Evolutionary conservation across 345 rosid genomes (phyloP).

Genomic region (Jatropha curcas): DNA sequence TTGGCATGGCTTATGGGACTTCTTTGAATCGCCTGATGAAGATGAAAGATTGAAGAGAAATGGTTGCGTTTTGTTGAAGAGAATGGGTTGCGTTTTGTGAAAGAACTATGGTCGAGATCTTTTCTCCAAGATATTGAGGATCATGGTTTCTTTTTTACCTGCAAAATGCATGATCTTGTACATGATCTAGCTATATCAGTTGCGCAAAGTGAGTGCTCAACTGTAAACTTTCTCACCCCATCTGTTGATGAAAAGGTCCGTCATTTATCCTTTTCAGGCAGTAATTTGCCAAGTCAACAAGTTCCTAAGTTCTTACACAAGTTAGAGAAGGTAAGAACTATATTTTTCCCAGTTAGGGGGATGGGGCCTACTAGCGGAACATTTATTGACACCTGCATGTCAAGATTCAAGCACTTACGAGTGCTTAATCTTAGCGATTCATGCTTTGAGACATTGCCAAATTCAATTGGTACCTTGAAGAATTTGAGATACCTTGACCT

Average conservation of each 20-base stretch:
- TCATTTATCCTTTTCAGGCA: constrained; percentile 9
- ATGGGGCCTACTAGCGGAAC: constrained; percentile 16
- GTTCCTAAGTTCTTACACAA: not conserved
- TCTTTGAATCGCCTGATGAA: constrained; percentile 6
- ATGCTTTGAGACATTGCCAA: not conserved
- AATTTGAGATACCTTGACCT: constrained; percentile 13
- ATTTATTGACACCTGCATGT: not conserved
- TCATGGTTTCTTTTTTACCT: not conserved
- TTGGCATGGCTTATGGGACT: constrained; percentile 36
- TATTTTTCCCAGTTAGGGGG: constrained; percentile 8
- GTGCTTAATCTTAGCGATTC: not conserved
- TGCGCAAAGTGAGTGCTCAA: constrained; percentile 15
- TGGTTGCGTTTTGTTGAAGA: too few species aligned
- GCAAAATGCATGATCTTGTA: constrained; percentile 38
- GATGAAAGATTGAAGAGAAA: not conserved
- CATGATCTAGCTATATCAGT: constrained; percentile 31
- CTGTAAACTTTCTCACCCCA: not conserved
- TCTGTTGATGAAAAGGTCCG: constrained; percentile 9
- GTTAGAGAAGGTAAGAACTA: constrained; percentile 13
- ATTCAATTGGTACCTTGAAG: constrained; percentile 13
- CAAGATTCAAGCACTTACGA: constrained; percentile 1
- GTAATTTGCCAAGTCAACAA: not conserved
- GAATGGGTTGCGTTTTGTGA: not conserved
- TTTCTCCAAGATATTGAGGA: constrained; percentile 29
- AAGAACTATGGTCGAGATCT: constrained; percentile 21